These are phyloP conservation scores for Russula compacta DNA, from an alignment of 768 basidiomycete species.

Conservation along the genomic window DNA sequence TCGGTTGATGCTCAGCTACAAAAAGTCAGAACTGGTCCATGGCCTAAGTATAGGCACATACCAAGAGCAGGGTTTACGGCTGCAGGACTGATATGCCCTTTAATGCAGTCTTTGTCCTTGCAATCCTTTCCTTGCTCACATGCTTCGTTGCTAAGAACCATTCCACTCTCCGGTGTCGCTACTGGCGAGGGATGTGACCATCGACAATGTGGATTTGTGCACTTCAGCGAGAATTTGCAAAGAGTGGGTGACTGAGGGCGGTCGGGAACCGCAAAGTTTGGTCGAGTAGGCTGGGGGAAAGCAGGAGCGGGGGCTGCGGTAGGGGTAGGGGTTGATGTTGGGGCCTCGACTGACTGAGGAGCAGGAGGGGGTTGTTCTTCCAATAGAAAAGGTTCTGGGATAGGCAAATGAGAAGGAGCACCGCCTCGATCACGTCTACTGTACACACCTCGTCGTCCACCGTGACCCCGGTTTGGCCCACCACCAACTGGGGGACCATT, in stretches of 20 bases:
- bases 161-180: constrained; percentile 87
- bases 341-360: constrained; percentile 17
- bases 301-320: constrained; percentile 21
- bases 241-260: constrained; percentile 81
- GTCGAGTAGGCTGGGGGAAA: constrained; percentile 27
- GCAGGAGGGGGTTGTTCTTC: constrained; percentile 18
- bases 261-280: constrained; percentile 54
- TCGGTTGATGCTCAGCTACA: constrained; percentile 16
- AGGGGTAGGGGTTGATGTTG: constrained; percentile 18
- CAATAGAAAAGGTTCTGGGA: constrained; percentile 2
- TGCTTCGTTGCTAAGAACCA: constrained; percentile 89
- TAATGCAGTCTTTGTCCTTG: constrained; percentile 89
- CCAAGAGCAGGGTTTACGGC: constrained; percentile 52
- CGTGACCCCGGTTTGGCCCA: constrained; percentile 34
- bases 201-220: constrained; percentile 80
- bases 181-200: constrained; percentile 97
- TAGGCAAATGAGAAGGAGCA: constrained; percentile 16
- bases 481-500: constrained; percentile 34
- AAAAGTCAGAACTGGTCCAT: not conserved
- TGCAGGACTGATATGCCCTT: constrained; percentile 86
- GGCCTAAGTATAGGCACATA: constrained; percentile 25
- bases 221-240: constrained; percentile 90
- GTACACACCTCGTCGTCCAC: constrained; percentile 25
- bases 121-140: constrained; percentile 87
- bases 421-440: constrained; percentile 17